Conservation (phyloP, 2,329 filamentous ascomycete species). For the Penicillium sp. region DNA sequence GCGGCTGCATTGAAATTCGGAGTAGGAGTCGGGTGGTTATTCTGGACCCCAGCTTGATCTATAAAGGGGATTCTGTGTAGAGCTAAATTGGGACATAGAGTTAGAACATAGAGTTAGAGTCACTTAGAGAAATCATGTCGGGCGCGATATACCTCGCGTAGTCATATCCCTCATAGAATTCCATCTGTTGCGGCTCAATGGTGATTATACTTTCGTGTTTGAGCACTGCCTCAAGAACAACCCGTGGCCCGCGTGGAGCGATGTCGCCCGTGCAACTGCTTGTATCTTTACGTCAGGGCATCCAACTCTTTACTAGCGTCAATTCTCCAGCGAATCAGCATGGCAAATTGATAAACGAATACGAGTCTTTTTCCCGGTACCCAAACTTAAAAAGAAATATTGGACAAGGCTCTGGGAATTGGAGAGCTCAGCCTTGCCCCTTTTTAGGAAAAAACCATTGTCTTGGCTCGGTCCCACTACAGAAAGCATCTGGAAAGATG, state of each 20-base stretch:
- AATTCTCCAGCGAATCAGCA: not conserved
- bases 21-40: not conserved
- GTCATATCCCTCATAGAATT: not conserved
- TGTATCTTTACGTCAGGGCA: not conserved
- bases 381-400: not conserved
- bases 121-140: too few relatives aligned
- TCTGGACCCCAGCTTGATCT: not conserved
- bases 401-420: not conserved
- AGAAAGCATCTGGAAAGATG: slow-evolving; percentile 18
- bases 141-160: not conserved
- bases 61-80: not conserved
- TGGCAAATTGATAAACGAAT: not conserved
- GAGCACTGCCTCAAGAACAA: not conserved
- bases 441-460: not conserved
- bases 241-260: slow-evolving; percentile 1
- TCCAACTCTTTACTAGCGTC: not conserved
- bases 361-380: not conserved
- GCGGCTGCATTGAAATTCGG: not conserved
- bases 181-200: not conserved
- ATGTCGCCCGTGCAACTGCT: not conserved
- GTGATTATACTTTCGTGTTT: not conserved
- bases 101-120: not conserved
- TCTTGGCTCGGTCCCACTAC: not conserved
- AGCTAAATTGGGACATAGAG: not conserved
- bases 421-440: not conserved